Conservation (phyloP, 139 green algal genomes). For the Nannochloris sp. region DNA sequence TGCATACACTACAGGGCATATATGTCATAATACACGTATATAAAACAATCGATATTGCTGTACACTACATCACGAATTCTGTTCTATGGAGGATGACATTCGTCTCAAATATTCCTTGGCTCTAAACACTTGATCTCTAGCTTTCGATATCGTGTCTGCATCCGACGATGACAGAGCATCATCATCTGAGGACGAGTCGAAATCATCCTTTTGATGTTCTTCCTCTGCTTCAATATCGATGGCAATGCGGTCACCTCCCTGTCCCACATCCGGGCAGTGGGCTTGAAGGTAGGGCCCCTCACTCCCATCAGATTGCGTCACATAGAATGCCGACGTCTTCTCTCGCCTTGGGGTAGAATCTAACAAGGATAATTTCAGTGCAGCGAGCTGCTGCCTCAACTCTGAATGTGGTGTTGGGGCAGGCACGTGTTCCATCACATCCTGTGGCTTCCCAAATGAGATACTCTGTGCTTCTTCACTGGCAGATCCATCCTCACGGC, state of each 20-base stretch:
- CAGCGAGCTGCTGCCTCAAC: constrained; percentile 4
- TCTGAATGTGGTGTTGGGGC: background rate
- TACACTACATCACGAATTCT: background rate
- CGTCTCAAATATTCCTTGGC: constrained; percentile 26
- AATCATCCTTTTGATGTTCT: background rate
- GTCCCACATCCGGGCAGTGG: background rate
- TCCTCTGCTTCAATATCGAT: background rate
- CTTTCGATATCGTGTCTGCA: constrained; percentile 1
- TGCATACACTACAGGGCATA: too few relatives aligned
- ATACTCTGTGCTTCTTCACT: background rate
- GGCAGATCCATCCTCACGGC: background rate
- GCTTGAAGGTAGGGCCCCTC: background rate
- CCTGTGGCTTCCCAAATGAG: background rate
- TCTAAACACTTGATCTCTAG: constrained; percentile 18
- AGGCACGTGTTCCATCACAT: background rate
- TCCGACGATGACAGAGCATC: constrained; percentile 10
- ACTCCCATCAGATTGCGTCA: background rate
- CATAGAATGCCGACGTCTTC: background rate
- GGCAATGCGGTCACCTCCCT: background rate
- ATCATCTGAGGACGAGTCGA: background rate
- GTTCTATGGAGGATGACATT: constrained; percentile 9
- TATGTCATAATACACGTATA: too few relatives aligned
- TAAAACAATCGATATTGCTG: too few relatives aligned
- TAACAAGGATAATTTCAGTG: background rate
- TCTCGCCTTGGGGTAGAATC: background rate